Evolutionary conservation across 1,284 basidiomycete species (phyloP), one percentile per base, ranked within the genome.

Genomic region (Cutaneotrichosporon cutaneum): DNA sequence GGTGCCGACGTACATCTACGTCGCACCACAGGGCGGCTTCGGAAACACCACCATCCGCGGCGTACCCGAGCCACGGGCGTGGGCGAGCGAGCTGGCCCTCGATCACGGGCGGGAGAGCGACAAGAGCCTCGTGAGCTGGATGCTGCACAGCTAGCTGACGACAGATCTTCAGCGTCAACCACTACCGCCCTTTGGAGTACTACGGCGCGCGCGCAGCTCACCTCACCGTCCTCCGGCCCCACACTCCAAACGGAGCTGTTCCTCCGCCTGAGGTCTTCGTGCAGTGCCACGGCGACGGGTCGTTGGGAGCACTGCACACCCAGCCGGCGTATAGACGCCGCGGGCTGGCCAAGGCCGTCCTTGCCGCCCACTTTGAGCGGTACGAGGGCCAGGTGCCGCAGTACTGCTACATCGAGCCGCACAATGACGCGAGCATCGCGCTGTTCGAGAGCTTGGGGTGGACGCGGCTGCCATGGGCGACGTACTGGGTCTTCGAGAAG

Each of bases 261-360:
- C 55, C 42, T 11, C 44, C 27, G 9, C 61, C 66, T 10, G 63
- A 60, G 3, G 65, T 63, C 14, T 70, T 66, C 62, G 62, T 74
- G 18, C 39, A 70, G 44, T 68, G 66, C 4, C 71, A 71, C 50
- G 56, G 65, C 2, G 70, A 71, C 53, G 67, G 65, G 4, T 67
- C 68, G 16, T 61, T 67, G 8, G 72, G 71, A 16, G 67, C 71
- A 5, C 67, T 74, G 10, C 67, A 66, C 56, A 68, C 68, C 8
- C 33, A 61, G 24, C 62, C 68, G 0, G 55, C 32, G 9, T 60
- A 64, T 56, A 59, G 72, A 0, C 50, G 71, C 9, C 55, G 62
- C 24, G 72, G 72, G 2, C 64, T 72, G 7, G 72, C 71, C 2
- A 62, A 61, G 33, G 58, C 59, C 58, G 62, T 74, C 13, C 64